Percentiles rank a stretch among this genome's conserved stretches.
phyloP scores from a whole-genome alignment of 2,329 filamentous ascomycete species.

The Fusarium sp. region DNA sequence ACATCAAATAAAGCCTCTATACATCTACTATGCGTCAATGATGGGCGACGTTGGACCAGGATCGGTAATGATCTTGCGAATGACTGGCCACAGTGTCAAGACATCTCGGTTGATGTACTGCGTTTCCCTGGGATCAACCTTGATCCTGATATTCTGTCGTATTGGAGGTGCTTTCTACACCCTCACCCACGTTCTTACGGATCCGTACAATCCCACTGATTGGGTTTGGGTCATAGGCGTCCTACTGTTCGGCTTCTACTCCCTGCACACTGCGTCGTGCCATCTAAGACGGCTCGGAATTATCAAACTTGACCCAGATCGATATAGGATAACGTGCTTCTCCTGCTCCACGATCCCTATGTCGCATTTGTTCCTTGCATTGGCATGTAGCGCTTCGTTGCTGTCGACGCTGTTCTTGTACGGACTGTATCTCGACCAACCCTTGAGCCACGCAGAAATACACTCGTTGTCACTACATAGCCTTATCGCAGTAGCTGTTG shows the following conservation, averaged over 20 bases:
- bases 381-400: slow-evolving; percentile 26
- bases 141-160: slow-evolving; percentile 31
- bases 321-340: slow-evolving; percentile 26
- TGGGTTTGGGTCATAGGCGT: slow-evolving; percentile 43
- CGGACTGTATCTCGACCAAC: slow-evolving; percentile 32
- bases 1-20: slow-evolving; percentile 48
- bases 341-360: slow-evolving; percentile 21
- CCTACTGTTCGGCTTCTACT: slow-evolving; percentile 45
- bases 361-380: slow-evolving; percentile 39
- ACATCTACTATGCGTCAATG: slow-evolving; percentile 47
- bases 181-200: slow-evolving; percentile 35
- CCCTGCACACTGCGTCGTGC: slow-evolving; percentile 16
- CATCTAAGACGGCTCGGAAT: slow-evolving; percentile 41
- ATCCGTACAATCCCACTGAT: slow-evolving; percentile 39
- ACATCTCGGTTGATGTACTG: slow-evolving; percentile 37
- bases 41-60: slow-evolving; percentile 44
- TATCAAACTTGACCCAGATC: slow-evolving; percentile 21
- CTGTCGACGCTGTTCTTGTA: slow-evolving; percentile 39
- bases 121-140: slow-evolving; percentile 30
- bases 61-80: slow-evolving; percentile 39
- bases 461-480: slow-evolving; percentile 15
- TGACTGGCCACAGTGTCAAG: slow-evolving; percentile 24
- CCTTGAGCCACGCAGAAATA: slow-evolving; percentile 19
- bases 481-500: slow-evolving; percentile 32
- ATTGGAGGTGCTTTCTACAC: slow-evolving; percentile 36